Conservation (phyloP, 805 yeast species). For the Wickerhamiella occidentalis region DNA sequence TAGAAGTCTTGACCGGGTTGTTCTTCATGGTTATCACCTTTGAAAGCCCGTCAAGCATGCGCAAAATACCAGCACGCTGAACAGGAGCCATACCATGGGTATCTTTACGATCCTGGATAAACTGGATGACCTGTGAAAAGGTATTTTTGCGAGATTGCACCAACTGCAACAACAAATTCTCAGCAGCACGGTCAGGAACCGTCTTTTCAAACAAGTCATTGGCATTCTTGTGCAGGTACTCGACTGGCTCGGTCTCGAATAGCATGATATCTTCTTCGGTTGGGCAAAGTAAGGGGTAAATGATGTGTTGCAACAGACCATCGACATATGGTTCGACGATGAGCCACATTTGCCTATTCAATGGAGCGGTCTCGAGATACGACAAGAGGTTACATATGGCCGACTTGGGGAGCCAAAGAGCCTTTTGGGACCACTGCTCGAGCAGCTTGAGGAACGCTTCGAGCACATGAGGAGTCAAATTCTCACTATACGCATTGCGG, state of each 20-base stretch:
- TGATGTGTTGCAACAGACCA: constrained; percentile 53
- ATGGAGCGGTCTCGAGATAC: constrained; percentile 51
- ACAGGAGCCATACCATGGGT: constrained; percentile 34
- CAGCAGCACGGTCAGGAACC: constrained; percentile 71
- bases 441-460: constrained; percentile 51
- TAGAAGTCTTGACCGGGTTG: constrained; percentile 47
- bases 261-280: constrained; percentile 53
- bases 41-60: constrained; percentile 65
- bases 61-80: constrained; percentile 36
- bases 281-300: constrained; percentile 67
- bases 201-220: constrained; percentile 47
- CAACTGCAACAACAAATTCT: constrained; percentile 57
- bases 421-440: constrained; percentile 56
- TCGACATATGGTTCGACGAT: constrained; percentile 53
- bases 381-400: constrained; percentile 52
- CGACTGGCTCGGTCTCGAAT: constrained; percentile 80
- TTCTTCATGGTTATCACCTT: constrained; percentile 39
- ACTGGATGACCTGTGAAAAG: constrained; percentile 14
- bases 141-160: constrained; percentile 46
- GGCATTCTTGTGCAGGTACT: constrained; percentile 64
- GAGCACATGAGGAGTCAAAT: constrained; percentile 64
- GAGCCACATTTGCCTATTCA: constrained; percentile 51
- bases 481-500: constrained; percentile 38
- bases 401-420: constrained; percentile 58
- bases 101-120: constrained; percentile 13